Conservation (phyloP, 1,284 basidiomycete species). For the Meripilus lineatus region DNA sequence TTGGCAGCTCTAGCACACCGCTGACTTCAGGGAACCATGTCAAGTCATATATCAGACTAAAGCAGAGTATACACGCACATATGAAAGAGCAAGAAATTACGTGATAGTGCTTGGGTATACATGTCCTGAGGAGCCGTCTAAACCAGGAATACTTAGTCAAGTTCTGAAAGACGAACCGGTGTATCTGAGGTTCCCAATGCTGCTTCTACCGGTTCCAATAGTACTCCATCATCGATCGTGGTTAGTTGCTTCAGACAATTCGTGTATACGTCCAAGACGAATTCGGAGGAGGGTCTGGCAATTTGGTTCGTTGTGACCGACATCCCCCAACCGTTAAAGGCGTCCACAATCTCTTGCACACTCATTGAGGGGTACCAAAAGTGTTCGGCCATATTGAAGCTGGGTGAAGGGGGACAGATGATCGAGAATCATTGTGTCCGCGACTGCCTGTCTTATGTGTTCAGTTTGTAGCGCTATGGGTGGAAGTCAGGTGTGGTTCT, state of each 20-base stretch:
- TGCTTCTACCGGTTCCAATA: constrained; percentile 56
- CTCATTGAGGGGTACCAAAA: constrained; percentile 64
- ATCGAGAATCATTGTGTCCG: too few species aligned
- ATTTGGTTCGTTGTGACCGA: constrained; percentile 67
- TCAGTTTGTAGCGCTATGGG: too few species aligned
- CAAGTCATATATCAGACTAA: background rate
- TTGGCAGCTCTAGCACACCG: constrained; percentile 71
- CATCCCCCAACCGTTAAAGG: constrained; percentile 63
- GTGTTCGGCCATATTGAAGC: too few species aligned
- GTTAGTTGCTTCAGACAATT: constrained; percentile 71
- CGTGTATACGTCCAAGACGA: constrained; percentile 63
- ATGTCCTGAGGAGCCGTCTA: constrained; percentile 19
- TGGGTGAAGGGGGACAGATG: background rate
- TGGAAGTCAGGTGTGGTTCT: too few species aligned
- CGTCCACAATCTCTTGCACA: constrained; percentile 53
- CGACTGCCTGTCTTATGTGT: too few species aligned
- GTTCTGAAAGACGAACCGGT: constrained; percentile 25
- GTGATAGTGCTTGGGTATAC: constrained; percentile 22
- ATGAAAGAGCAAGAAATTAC: constrained; percentile 26
- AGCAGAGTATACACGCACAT: constrained; percentile 18
- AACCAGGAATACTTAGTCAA: background rate
- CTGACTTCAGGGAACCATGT: constrained; percentile 33
- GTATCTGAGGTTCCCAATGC: constrained; percentile 48
- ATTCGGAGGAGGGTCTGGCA: constrained; percentile 60
- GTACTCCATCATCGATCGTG: constrained; percentile 51